Evolutionary conservation across 2,329 filamentous ascomycete species (phyloP), one percentile per base, ranked within the genome.

Genomic region (Teratosphaeriaceae sp.): DNA sequence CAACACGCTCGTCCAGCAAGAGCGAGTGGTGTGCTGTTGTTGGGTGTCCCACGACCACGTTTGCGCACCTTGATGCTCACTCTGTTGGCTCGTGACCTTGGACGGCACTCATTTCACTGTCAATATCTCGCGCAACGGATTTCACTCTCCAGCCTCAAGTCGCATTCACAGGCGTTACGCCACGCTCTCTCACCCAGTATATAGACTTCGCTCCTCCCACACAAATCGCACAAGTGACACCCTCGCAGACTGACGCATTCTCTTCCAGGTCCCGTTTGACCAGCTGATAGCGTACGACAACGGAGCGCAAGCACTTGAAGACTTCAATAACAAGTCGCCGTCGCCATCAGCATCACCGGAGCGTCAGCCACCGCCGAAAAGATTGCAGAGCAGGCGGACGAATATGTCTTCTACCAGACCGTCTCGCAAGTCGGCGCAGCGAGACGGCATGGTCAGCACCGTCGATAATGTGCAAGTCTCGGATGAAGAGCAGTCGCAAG

Each of bases 301-400:
- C 56, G 74, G 75, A 15, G 54, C 61, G 36, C 61, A 64, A 46
- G 71, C 72, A 15, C 59, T 77, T 18, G 56, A 69, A 26, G 50
- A 60, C 13, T 73, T 68, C 52, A 60, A 47, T 44, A 49, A 44
- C 43, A 57, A 47, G 26, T 45, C 43, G 13, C 46, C 49, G 35
- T 38, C 53, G 13, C 37, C 49, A 23, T n/a, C 31, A n/a, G 35
- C 40, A 8, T 38, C 38, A 18, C 38, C 45, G 3, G 24, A 31
- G 23, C 12, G 19, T 29, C 21, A 16, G 33, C 29, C 23, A 39
- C 29, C 18, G 19, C 42, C 26, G 20, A 47, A 13, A 27, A 40
- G 19, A 23, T 20, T 23, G 18, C 18, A 27, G 19, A 42, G 22
- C 12, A 22, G 15, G 13, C n/a, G 22, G n/a, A 44, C 33, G 18